Evolutionary conservation across 257 asterid species (phyloP), one percentile per base, ranked within the genome.

Genomic region (Petrea volubilis): DNA sequence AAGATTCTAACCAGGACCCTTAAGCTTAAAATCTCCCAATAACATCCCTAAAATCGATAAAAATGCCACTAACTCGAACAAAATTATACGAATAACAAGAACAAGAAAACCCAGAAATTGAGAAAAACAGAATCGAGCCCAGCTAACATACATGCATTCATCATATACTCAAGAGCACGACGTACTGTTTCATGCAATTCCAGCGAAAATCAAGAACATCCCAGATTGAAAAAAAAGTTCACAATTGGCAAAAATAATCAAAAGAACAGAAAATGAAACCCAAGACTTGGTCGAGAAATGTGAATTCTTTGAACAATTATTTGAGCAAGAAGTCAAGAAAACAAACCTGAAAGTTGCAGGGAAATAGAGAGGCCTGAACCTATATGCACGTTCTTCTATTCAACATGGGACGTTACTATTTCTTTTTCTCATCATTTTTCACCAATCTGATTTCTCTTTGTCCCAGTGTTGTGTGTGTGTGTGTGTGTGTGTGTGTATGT

Each of bases 321-420:
- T 64, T 57, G 34, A 49, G 31, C 10, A 67, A 31, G 65, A 31
- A 17, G 58, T 29, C 68, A 60, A 52, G 6, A 24, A 29, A 52
- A 67, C 70, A 46, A 68, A 83, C 86, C 84, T 74, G 80, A 52
- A 59, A 66, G 36, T 17, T 38, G 66, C 56, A 49, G 25, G 77
- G 46, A 74, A 70, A 60, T 73, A 75, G 60, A 11, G 72, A 73
- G 65, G 56, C 74, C 68, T 23, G 63, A 74, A 47, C 65, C 63
- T 49, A 11, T 33, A 59, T 74, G 62, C 76, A 78, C 77, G 77
- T 77, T 63, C 13, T 36, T 29, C n/a, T 52, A 70, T 13, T n/a
- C 15, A 73, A 64, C 5, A 47, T 60, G 21, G 57, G 57, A 64
- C 25, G 20, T 47, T 49, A 34, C 50, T 57, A 58, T 20, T 64